phyloP scores from a whole-genome alignment of 2,329 filamentous ascomycete genomes.

The Claviceps sp. region DNA sequence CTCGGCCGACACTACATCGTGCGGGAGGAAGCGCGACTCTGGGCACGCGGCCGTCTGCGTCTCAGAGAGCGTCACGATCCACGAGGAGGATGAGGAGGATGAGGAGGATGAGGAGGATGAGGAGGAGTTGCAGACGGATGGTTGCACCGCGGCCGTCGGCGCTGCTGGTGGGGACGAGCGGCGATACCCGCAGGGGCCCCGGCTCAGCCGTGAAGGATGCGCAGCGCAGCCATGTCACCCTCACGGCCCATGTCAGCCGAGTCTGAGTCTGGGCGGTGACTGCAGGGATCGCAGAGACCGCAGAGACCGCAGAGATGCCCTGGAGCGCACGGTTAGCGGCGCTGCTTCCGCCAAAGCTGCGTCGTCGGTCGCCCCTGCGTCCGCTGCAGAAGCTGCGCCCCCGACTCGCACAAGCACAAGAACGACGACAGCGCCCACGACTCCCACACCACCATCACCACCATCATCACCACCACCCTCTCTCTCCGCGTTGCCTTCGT shows the following conservation, averaged over 20 bases:
- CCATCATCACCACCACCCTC: background rate
- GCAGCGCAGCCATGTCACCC: no score
- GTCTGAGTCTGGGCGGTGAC: no score
- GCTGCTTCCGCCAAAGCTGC: slow-evolving; percentile 8
- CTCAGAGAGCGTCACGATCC: slow-evolving; percentile 16
- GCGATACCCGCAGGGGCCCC: no score
- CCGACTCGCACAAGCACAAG: background rate
- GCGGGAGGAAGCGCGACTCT: slow-evolving; percentile 42
- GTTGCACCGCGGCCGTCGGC: no score
- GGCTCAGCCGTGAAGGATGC: no score
- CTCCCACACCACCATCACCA: background rate
- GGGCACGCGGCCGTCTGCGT: slow-evolving; percentile 31
- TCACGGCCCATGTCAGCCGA: no score
- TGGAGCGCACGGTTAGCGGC: no score
- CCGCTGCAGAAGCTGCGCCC: background rate
- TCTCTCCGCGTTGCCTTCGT: background rate
- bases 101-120: background rate
- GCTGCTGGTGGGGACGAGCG: no score
- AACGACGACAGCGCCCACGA: background rate
- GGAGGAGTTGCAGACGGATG: background rate
- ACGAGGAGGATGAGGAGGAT: background rate
- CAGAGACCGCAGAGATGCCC: no score
- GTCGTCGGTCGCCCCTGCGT: background rate
- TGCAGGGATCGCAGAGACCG: no score
- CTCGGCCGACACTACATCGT: slow-evolving; percentile 15